Base-by-base conservation (phyloP, 1,139 yeast genomes). In the Pichia sp. region DNA sequence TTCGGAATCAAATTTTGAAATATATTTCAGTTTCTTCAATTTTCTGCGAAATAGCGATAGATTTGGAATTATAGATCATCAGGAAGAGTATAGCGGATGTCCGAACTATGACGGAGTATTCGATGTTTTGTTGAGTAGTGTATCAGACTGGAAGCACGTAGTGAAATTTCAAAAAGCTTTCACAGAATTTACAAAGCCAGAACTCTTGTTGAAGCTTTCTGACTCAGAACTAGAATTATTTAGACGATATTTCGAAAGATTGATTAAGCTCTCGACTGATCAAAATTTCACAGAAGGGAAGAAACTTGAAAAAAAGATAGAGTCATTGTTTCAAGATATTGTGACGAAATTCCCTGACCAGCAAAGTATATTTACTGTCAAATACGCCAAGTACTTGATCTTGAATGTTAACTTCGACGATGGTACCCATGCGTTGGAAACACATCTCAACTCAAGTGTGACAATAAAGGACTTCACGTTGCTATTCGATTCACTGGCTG, bases 391-490 rank as follows among this genome's bases (percentile, higher is more conserved):
- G 1, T 83, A 73, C 60, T 78, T 73, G 64, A 73, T 75, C 46
- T 67, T 67, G 21, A 57, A 62, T 8, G 65, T 69, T 0, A 68
- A 75, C 21, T 62, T 67, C 47, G 71, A 70, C 2, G 71, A 73
- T 46, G 80, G 82, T 1, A 68, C 83, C 31, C 74, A 72, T 44
- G 69, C 73, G 18, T 82, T 75, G 59, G 79, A 78, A 50, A 68
- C 71, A 41, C 85, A 83, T 0, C 59, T 83, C 9, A 58, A 64
- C 1, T 60, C 70, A 1, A 79, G 84, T 9, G 57, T 66, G 4
- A 80, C 88, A 0, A 70, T 85, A 1, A 71, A 74, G 36, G 95
- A 87, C 57, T 88, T 89, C 63, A 76, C 85, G 0, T 62, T 72
- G 31, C 69, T 88, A 0, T 90, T 80, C 66, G 88, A 87, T 63